phyloP scores from a whole-genome alignment of 116 monocot genomes.

The Papilionanthe hybrid region DNA sequence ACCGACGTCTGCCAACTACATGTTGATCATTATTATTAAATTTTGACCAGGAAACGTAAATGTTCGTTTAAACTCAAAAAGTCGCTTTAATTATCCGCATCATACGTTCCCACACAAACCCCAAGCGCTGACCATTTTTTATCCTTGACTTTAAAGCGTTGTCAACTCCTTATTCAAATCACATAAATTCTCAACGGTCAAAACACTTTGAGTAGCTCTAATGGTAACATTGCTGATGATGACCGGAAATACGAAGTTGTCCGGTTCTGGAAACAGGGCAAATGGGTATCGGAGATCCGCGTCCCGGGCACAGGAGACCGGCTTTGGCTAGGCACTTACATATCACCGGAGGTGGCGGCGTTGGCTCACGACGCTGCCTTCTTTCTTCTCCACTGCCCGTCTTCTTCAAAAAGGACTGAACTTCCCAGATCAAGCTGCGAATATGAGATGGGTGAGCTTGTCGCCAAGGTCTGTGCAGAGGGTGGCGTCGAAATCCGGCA shows the following conservation, averaged over 20 bases:
- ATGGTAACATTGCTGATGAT: too few relatives aligned
- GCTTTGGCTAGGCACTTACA: constrained; percentile 71
- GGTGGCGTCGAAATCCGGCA: constrained; percentile 56
- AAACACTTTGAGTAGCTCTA: too few relatives aligned
- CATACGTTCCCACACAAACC: too few relatives aligned
- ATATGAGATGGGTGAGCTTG: constrained; percentile 8
- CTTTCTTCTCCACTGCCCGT: constrained; percentile 46
- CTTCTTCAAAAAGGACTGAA: constrained; percentile 26
- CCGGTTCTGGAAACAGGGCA: constrained; percentile 64
- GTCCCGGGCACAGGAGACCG: constrained; percentile 50
- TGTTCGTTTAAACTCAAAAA: too few relatives aligned
- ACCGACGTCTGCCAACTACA: too few relatives aligned
- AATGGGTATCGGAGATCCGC: constrained; percentile 84
- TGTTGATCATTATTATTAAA: too few relatives aligned
- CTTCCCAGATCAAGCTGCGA: constrained; percentile 33
- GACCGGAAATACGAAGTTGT: constrained; percentile 57
- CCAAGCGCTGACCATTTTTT: too few relatives aligned
- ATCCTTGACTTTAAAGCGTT: too few relatives aligned
- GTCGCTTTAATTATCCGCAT: too few relatives aligned
- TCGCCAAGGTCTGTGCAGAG: constrained; percentile 66
- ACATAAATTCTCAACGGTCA: too few relatives aligned
- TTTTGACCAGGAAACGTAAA: too few relatives aligned
- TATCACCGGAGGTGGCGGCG: constrained; percentile 71
- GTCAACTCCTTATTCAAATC: too few relatives aligned
- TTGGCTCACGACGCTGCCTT: constrained; percentile 72